Evolutionary conservation across 768 basidiomycete genomes (phyloP).

Genomic region (Coprinopsis marcescibilis): DNA sequence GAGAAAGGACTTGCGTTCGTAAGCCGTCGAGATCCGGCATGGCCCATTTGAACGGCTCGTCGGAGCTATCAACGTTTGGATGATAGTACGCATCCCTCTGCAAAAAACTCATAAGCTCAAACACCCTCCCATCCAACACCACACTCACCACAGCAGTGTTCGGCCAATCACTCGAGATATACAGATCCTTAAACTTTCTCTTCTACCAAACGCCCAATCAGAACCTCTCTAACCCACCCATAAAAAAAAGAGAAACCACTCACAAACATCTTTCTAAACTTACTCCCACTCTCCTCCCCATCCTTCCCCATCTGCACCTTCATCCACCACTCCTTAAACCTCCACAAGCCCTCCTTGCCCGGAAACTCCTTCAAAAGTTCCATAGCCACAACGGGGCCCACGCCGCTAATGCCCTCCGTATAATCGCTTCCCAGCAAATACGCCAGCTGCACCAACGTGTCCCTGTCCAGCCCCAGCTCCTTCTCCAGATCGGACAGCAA

Average conservation of each 20-base stretch:
- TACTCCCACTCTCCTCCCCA: constrained; percentile 61
- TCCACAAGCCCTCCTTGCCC: constrained; percentile 73
- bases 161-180: constrained; percentile 82
- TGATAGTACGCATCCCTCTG: constrained; percentile 92
- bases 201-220: constrained; percentile 46
- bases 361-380: constrained; percentile 93
- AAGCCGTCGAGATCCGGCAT: constrained; percentile 93
- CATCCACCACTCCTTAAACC: constrained; percentile 93
- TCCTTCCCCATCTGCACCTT: constrained; percentile 91
- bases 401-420: constrained; percentile 84
- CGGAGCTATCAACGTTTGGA: constrained; percentile 84
- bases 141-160: constrained; percentile 78
- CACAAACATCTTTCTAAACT: constrained; percentile 83
- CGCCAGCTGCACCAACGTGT: constrained; percentile 82
- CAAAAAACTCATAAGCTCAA: constrained; percentile 2
- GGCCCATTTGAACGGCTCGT: constrained; percentile 96
- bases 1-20: constrained; percentile 50
- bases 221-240: background rate
- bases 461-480: constrained; percentile 83
- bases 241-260: constrained; percentile 23
- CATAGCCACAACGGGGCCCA: constrained; percentile 96
- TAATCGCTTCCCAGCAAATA: constrained; percentile 97
- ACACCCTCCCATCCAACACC: no score
- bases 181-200: constrained; percentile 81
- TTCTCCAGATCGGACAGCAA: constrained; percentile 74